Base-by-base conservation (phyloP, 2,329 filamentous ascomycete genomes). In the Diaporthe sp. region DNA sequence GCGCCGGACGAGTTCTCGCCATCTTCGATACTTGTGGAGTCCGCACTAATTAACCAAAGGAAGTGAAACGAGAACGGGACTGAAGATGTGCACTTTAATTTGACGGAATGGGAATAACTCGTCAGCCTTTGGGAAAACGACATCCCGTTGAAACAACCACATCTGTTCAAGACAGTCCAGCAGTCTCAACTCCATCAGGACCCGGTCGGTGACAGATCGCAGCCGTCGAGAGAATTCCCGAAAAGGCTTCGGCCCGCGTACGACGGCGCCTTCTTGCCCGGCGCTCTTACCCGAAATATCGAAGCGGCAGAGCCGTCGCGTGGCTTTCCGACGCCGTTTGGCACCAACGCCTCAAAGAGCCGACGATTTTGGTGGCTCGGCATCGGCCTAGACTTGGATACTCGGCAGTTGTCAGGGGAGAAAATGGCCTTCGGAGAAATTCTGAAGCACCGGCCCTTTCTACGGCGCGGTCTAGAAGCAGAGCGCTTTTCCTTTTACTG, bases 301-400 rank as follows among this genome's bases (percentile, higher is more conserved):
- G n/a, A 70, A 70, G 65, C 17, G 47, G 47, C 65, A 53, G 47
- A 25, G 65, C 65, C 65, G 65, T 28, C 65, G 65, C 47, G 49
- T 51, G 22, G 49, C 31, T 31, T 53, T 70, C n/a, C 65, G 65
- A 42, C 49, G 65, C 65, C 49, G 49, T 55, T 25, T 55, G 47
- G n/a, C 47, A 53, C 65, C 65, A 55, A 31, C 12, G 34, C n/a
- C 15, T 28, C 51, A 25, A 22, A 55, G 22, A 70, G 22, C 22
- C 49, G 25, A 28, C 49, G 49, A 20, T 42, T 61, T 70, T 20
- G 42, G 31, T 10, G 65, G 65, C 49, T 55, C 47, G 34, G 9
- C n/a, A 28, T 42, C 34, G 65, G 60, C 39, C 39, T 31, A 63
- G 13, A 9, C n/a, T 63, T 70, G 15, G 22, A 17, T 17, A 25